These are phyloP conservation scores for Atkinsonella hypoxylon DNA, from an alignment of 2,329 filamentous ascomycete genomes.

Conservation along the genomic window DNA sequence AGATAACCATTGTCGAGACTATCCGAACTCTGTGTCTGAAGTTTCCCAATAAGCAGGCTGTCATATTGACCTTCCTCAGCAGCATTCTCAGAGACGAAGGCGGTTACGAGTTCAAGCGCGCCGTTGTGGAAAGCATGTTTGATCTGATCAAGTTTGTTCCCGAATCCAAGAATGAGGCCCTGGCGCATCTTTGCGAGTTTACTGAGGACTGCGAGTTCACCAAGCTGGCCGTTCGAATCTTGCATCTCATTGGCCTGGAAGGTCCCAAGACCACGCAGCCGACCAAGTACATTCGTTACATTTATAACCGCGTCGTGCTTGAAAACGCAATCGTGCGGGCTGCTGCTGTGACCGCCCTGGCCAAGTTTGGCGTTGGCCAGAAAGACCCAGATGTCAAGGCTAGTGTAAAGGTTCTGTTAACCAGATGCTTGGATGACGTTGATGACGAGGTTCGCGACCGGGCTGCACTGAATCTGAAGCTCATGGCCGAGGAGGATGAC, in stretches of 20 bases:
- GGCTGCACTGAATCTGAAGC: constrained; percentile 78
- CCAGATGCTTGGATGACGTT: constrained; percentile 86
- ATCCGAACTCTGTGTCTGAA: constrained; percentile 94
- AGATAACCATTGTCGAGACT: constrained; percentile 98
- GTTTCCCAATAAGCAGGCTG: constrained; percentile 95
- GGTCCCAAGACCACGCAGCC: constrained; percentile 91
- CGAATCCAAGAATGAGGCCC: constrained; percentile 67
- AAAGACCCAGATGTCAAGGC: constrained; percentile 95
- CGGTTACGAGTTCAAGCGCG: constrained; percentile 95
- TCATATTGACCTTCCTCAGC: constrained; percentile 94
- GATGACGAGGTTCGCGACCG: constrained; percentile 97
- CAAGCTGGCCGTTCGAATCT: constrained; percentile 87
- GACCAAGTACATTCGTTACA: constrained; percentile 98
- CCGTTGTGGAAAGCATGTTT: constrained; percentile 98
- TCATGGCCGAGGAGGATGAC: constrained; percentile 89
- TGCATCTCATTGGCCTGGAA: constrained; percentile 88
- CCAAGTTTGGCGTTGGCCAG: constrained; percentile 95
- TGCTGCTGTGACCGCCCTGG: constrained; percentile 86
- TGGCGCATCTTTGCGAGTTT: constrained; percentile 95
- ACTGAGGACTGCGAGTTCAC: constrained; percentile 99
- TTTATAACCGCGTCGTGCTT: constrained; percentile 95
- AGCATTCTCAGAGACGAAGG: constrained; percentile 95
- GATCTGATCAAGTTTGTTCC: constrained; percentile 98
- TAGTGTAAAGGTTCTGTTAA: constrained; percentile 85
- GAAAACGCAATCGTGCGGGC: constrained; percentile 95